Evolutionary conservation across 2,329 filamentous ascomycete species (phyloP), one percentile per base, ranked within the genome.

Genomic region (Penicillium sp.): DNA sequence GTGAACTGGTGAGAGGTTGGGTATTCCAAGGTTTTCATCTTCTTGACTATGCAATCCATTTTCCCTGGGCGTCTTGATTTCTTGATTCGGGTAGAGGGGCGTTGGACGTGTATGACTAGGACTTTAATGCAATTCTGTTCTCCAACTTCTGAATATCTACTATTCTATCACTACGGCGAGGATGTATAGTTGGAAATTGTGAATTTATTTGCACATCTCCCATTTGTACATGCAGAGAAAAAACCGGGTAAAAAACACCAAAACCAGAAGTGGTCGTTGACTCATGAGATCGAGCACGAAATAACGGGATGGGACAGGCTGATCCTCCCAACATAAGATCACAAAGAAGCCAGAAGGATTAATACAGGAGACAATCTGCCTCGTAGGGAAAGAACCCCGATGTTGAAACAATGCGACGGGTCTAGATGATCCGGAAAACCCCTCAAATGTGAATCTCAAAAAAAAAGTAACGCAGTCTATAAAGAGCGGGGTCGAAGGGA

Each of bases 161-260:
- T 13, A 25, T 28, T 4, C 7, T 25, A 7, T 40, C 10, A 2
- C 38, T 40, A 40, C 23, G 9, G 4, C 25, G 8, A 6, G 13
- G 8, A 28, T 28, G 27, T 31, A 4, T 18, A 27, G 32, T 38
- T 23, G 37, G 37, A 32, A 44, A 44, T 35, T 27, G 33, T 43
- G 33, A 39, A 43, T 35, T 54, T 54, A 58, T 59, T 58, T 57
- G 53, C 55, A 54, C 15, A 56, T 54, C 47, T 52, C 53, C 50
- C 48, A 44, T 56, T 54, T 59, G 46, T 55, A 59, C 55, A 59
- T 47, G 44, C 27, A 44, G 39, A 32, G 49, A 44, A 42, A 18
- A 47, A 39, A 43, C 43, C 41, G 47, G 20, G 41, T 31, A 29
- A 20, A 47, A 28, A 54, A 49, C 47, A 53, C 53, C 44, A 42